These are phyloP conservation scores for Wallemia mellicola DNA, from an alignment of 1,284 basidiomycete species.

Conservation along the genomic window DNA sequence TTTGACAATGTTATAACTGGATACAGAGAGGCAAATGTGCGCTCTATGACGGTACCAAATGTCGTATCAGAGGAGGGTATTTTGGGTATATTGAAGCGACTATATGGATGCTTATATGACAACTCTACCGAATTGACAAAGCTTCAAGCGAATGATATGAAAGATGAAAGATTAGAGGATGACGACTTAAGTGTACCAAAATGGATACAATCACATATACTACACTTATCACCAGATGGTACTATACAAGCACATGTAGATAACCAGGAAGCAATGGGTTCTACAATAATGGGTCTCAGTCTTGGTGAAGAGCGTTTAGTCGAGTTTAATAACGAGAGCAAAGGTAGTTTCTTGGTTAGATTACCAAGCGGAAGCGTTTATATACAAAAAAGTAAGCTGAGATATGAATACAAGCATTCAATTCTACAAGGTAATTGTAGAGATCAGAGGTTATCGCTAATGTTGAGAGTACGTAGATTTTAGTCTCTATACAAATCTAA, in stretches of 20 bases:
- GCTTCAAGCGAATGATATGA: neutral
- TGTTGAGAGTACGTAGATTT: neutral
- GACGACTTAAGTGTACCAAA: neutral
- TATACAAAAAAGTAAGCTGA: neutral
- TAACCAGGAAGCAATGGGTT: conserved; percentile 3
- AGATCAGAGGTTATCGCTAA: neutral
- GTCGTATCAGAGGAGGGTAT: neutral
- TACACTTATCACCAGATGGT: conserved; percentile 3
- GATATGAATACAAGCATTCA: neutral
- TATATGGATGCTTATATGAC: neutral
- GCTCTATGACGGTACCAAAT: neutral
- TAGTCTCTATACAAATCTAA: neutral
- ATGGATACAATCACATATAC: conserved; percentile 2
- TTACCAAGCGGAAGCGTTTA: neutral
- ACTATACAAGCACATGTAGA: conserved; percentile 4
- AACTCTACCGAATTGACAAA: neutral
- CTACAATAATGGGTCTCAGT: conserved; percentile 4
- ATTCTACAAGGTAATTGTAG: neutral
- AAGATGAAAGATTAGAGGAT: neutral
- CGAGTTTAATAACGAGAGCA: neutral
- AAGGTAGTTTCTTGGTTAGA: neutral
- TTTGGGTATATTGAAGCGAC: neutral
- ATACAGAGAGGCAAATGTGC: neutral
- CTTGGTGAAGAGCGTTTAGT: conserved; percentile 2
- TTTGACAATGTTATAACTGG: neutral